Evolutionary conservation across 2,329 filamentous ascomycete species (phyloP).

Genomic region (Trichoderma pleuroti): DNA sequence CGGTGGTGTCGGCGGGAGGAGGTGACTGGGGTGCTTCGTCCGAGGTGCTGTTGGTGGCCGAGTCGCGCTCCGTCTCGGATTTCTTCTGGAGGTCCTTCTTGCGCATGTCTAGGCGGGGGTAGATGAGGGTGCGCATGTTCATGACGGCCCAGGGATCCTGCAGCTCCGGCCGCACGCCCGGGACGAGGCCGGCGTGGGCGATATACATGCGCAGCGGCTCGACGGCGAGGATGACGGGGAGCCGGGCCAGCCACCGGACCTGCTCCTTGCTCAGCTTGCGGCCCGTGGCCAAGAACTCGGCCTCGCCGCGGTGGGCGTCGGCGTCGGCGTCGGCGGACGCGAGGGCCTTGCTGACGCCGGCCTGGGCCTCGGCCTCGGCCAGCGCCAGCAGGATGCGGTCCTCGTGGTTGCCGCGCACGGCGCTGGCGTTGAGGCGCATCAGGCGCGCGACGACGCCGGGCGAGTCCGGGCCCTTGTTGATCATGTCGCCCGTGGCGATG

Average conservation of each 20-base stretch:
- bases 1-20: neutral
- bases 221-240: constrained; percentile 74
- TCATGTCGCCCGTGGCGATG: constrained; percentile 72
- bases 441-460: constrained; percentile 72
- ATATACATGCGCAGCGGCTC: constrained; percentile 64
- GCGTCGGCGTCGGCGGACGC: constrained; percentile 23
- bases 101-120: constrained; percentile 42
- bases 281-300: constrained; percentile 50
- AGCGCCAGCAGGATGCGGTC: constrained; percentile 74
- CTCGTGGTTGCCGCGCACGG: constrained; percentile 90
- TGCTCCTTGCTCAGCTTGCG: constrained; percentile 55
- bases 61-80: constrained; percentile 7
- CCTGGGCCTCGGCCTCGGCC: constrained; percentile 27
- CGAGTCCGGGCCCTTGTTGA: constrained; percentile 85
- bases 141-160: constrained; percentile 80
- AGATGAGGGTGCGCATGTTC: constrained; percentile 83
- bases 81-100: constrained; percentile 32
- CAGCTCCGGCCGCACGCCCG: constrained; percentile 63
- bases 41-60: neutral
- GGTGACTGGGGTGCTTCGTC: neutral
- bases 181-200: constrained; percentile 83
- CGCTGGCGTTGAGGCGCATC: constrained; percentile 69
- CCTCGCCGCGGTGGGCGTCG: constrained; percentile 34
- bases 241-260: constrained; percentile 63
- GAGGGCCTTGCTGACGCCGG: constrained; percentile 29